Conservation (phyloP, 2,329 filamentous ascomycete genomes). For the Elsinoe arachidis region DNA sequence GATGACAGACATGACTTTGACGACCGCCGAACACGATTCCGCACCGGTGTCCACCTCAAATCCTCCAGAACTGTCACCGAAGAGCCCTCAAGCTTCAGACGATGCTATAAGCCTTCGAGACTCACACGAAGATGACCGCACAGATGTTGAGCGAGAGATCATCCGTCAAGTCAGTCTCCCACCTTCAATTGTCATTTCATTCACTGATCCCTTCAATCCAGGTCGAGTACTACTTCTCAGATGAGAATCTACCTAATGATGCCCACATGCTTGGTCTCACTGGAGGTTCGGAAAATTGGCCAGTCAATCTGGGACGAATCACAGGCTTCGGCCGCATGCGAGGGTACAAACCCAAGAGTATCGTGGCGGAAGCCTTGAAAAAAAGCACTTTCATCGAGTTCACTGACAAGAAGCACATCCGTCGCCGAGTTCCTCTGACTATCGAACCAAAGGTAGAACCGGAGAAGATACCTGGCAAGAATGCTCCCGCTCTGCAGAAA, state of each 20-base stretch:
- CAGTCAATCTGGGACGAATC: conserved; percentile 37
- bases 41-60: too few species aligned
- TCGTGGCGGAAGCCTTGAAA: conserved; percentile 35
- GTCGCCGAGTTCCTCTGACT: conserved; percentile 33
- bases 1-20: too few species aligned
- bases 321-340: conserved; percentile 39
- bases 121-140: conserved; percentile 13
- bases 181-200: neutral
- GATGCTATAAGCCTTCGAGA: neutral
- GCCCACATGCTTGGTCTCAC: conserved; percentile 34
- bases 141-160: conserved; percentile 17
- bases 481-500: conserved; percentile 24
- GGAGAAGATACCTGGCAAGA: conserved; percentile 19
- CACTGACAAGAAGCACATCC: conserved; percentile 33
- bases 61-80: too few species aligned
- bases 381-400: conserved; percentile 36
- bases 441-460: conserved; percentile 23
- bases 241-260: conserved; percentile 38
- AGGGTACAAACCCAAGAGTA: conserved; percentile 31
- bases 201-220: conserved; percentile 18
- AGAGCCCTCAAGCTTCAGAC: neutral
- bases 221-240: conserved; percentile 44
- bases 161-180: conserved; percentile 15
- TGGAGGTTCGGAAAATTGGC: conserved; percentile 33
- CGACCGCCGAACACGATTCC: too few species aligned